A percentile compares a stretch with the other conserved stretches of the same genome.
Evolutionary conservation across 495 filamentous ascomycete genomes (phyloP).

Genomic region (Neurospora discreta): DNA sequence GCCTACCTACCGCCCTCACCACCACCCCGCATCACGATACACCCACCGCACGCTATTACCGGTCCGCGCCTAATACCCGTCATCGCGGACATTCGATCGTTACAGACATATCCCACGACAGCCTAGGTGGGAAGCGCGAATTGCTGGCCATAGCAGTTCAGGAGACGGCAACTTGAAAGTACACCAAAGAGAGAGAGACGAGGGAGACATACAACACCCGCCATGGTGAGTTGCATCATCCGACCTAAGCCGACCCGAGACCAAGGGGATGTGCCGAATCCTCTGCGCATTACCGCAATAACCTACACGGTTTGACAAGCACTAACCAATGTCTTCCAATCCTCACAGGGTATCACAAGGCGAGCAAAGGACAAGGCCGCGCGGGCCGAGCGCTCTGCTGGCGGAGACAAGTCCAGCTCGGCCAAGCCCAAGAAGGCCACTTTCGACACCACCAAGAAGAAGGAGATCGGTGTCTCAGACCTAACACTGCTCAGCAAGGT

Average conservation of each 20-base stretch:
- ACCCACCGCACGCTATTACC: not conserved
- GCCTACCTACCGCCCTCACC: not conserved
- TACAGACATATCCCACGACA: not conserved
- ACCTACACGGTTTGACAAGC: not conserved
- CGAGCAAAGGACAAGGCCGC: constrained; percentile 52
- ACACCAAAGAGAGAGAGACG: not conserved
- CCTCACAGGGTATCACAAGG: constrained; percentile 42
- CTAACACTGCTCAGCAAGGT: constrained; percentile 96
- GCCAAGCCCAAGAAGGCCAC: constrained; percentile 84
- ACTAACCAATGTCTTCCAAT: not conserved
- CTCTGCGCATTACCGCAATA: not conserved
- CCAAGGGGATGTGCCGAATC: not conserved
- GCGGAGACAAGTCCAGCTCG: constrained; percentile 39
- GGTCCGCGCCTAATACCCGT: not conserved
- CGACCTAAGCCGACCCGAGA: not conserved
- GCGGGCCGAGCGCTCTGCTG: constrained; percentile 40
- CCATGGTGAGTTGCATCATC: constrained; percentile 15
- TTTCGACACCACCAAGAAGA: constrained; percentile 95
- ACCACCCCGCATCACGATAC: not conserved
- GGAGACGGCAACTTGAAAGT: not conserved
- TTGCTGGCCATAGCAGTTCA: not conserved
- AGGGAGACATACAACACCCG: not conserved
- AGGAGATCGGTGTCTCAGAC: constrained; percentile 97
- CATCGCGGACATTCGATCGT: not conserved
- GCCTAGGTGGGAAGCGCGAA: not conserved